Conservation (phyloP, 345 rosid genomes). For the Lepidium africanum region DNA sequence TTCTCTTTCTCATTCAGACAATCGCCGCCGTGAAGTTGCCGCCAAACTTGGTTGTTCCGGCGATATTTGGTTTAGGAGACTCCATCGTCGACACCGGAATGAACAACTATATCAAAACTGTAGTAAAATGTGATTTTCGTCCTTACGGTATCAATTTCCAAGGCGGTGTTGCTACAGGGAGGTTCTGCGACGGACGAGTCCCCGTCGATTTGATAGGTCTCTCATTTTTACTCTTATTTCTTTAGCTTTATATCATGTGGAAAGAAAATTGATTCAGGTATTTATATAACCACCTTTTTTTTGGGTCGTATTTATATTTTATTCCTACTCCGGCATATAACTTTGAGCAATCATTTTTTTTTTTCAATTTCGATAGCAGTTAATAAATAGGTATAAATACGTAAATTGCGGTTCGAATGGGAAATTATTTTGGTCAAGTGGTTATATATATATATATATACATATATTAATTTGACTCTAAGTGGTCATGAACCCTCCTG, state of each 20-base stretch:
- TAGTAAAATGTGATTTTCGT: conserved; percentile 35
- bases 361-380: not conserved
- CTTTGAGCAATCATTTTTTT: not conserved
- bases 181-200: conserved; percentile 47
- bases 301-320: too few species aligned
- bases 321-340: not conserved
- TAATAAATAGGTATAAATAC: not conserved
- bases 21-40: conserved; percentile 22
- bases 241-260: not conserved
- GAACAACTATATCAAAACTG: conserved; percentile 38
- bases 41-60: conserved; percentile 25
- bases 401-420: too few species aligned
- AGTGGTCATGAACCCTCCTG: too few species aligned
- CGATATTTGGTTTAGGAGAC: conserved; percentile 45
- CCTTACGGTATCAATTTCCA: conserved; percentile 51
- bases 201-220: conserved; percentile 45
- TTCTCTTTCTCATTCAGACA: conserved; percentile 3
- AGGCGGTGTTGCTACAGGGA: conserved; percentile 46
- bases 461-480: too few species aligned
- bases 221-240: not conserved
- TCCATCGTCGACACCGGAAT: conserved; percentile 55
- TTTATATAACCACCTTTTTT: too few species aligned
- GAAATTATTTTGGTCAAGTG: too few species aligned
- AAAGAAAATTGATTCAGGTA: too few species aligned
- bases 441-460: too few species aligned